phyloP scores from a whole-genome alignment of 192 early-diverging fungal genomes.

The Umbelopsis isabellina region DNA sequence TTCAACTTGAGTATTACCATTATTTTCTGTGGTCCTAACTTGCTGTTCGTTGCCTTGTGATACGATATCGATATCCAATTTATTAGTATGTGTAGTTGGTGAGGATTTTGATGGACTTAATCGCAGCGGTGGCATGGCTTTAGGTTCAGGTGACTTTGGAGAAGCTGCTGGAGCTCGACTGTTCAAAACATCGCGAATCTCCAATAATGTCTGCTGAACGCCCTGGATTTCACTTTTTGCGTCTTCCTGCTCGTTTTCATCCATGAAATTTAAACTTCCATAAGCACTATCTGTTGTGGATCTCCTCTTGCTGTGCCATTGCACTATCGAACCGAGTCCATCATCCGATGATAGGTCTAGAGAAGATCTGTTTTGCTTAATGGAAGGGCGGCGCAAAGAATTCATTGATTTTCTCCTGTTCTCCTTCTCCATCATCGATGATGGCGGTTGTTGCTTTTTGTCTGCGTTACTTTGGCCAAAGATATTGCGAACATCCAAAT shows the following conservation, averaged over 20 bases:
- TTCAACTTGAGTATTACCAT: too few relatives aligned
- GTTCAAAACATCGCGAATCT: conserved; percentile 14
- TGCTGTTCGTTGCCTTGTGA: neutral
- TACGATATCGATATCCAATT: neutral
- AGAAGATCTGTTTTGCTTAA: neutral
- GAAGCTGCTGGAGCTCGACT: neutral
- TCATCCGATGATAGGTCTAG: neutral
- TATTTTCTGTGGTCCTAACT: neutral
- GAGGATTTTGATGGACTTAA: conserved; percentile 27
- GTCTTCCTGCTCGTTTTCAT: neutral
- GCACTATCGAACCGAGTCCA: neutral
- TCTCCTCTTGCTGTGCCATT: conserved; percentile 9
- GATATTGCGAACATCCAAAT: conserved; percentile 10
- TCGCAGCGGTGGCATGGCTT: neutral
- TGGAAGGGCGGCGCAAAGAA: neutral
- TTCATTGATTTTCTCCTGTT: too few relatives aligned
- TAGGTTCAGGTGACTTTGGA: neutral
- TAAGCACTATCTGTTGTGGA: conserved; percentile 1
- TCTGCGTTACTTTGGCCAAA: neutral
- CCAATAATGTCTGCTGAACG: conserved; percentile 1
- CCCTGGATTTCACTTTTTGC: neutral
- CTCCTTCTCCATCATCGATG: too few relatives aligned
- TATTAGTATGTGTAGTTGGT: conserved; percentile 4
- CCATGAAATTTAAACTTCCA: conserved; percentile 10
- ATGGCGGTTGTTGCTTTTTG: neutral